phyloP scores from a whole-genome alignment of 352 stramenopile genomes.

The Proteromonas lacertae region DNA sequence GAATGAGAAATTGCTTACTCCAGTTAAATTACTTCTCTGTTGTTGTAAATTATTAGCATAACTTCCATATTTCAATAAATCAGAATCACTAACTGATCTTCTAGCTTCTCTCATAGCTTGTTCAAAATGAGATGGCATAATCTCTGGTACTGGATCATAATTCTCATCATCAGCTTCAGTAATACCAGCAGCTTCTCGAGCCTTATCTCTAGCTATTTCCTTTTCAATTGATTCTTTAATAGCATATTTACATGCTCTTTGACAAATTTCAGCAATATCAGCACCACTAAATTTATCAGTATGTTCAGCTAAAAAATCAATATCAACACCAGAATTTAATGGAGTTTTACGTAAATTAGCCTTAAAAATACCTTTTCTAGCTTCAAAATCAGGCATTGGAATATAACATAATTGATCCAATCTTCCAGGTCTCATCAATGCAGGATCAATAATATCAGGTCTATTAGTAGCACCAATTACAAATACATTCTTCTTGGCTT shows the following conservation, averaged over 20 bases:
- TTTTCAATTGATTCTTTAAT: conserved; percentile 66
- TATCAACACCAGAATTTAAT: conserved; percentile 21
- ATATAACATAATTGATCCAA: conserved; percentile 54
- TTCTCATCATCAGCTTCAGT: conserved; percentile 44
- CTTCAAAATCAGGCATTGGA: conserved; percentile 21
- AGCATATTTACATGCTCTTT: conserved; percentile 86
- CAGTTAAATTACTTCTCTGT: conserved; percentile 62
- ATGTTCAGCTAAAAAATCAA: conserved; percentile 21
- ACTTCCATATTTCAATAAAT: conserved; percentile 65
- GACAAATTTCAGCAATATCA: conserved; percentile 97
- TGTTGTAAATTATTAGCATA: conserved; percentile 68
- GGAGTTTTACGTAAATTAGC: conserved; percentile 34
- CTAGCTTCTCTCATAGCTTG: conserved; percentile 74
- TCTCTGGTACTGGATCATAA: conserved; percentile 76
- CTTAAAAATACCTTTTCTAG: conserved; percentile 31
- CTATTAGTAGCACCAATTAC: conserved; percentile 62
- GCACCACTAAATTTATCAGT: conserved; percentile 72
- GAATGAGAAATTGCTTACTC: too few relatives aligned
- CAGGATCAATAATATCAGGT: conserved; percentile 83
- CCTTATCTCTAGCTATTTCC: conserved; percentile 80
- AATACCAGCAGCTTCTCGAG: conserved; percentile 32
- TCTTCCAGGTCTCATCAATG: conserved; percentile 70
- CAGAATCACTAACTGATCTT: conserved; percentile 80
- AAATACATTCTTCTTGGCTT: conserved; percentile 94
- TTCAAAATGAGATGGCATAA: conserved; percentile 70